A percentile compares a stretch with the other conserved stretches of the same genome.
phyloP scores from a whole-genome alignment of 768 basidiomycete species.

The Suillus tomentosus region DNA sequence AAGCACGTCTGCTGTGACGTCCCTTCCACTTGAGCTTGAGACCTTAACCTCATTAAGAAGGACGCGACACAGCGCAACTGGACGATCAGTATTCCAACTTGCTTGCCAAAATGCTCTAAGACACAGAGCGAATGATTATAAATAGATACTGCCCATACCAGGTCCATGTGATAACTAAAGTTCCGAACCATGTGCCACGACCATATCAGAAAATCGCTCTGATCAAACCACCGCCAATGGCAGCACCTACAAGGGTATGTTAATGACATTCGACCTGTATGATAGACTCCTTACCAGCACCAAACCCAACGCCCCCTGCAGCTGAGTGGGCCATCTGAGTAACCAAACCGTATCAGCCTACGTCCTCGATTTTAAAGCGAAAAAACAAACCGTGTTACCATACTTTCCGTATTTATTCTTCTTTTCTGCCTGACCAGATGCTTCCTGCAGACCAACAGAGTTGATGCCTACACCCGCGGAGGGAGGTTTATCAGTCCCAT shows the following conservation, averaged over 20 bases:
- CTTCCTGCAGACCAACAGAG: constrained; percentile 32
- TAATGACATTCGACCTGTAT: neutral
- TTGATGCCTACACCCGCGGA: constrained; percentile 29
- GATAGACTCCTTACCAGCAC: constrained; percentile 54
- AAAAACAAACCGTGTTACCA: constrained; percentile 52
- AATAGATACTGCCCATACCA: neutral
- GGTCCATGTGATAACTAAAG: neutral
- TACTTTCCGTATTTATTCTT: constrained; percentile 59
- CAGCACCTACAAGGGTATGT: constrained; percentile 39
- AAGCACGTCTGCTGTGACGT: constrained; percentile 34
- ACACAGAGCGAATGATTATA: neutral
- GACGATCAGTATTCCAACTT: neutral
- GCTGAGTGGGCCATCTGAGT: constrained; percentile 57
- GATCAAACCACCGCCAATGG: constrained; percentile 52
- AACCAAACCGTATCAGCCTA: neutral
- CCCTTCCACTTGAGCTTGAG: constrained; percentile 32
- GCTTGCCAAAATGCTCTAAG: neutral
- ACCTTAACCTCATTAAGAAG: constrained; percentile 46
- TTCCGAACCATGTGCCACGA: neutral
- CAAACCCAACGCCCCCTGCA: constrained; percentile 75
- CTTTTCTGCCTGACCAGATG: constrained; percentile 42
- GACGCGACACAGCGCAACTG: neutral
- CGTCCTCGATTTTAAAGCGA: constrained; percentile 13
- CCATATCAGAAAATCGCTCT: constrained; percentile 45
- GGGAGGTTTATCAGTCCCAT: constrained; percentile 37